Base-by-base conservation (phyloP, 169 alveolate genomes). In the Cryptosporidium baileyi region DNA sequence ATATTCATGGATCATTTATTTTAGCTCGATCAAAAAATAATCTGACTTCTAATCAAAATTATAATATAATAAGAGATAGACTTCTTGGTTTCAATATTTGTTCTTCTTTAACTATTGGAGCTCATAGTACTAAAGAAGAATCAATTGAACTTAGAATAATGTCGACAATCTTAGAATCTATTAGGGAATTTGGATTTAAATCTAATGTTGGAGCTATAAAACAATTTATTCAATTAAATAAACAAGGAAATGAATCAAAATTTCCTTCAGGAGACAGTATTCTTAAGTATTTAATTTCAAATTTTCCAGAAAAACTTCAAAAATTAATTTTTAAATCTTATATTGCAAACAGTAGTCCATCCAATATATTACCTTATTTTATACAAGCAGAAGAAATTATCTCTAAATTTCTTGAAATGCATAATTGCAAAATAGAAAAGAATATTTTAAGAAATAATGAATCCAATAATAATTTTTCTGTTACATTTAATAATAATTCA, bases 51-150 rank as follows among this genome's bases (percentile, higher is more conserved):
- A 19, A 17, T 5, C 60, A 51, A 1, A 30, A 40, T 11, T 1
- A 32, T 22, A 40, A 36, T 22, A 36, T 57, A 38, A 3, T 54
- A 15, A 17, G 15, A 13, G 67, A 74, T 28, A 74, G 67, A 11
- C 19, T 22, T 41, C 40, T 74, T 8, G 67, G 59, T 15, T 74
- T 74, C 57, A 59, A 22, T 17, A 52, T 74, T 17, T 74, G 85
- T 24, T 74, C 85, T 3, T 22, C 54, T n/a, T 52, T 74, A 54
- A 40, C 57, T 24, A 57, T 74, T 32, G 85, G 85, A 41, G 85
- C 85, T 22, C 85, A 74, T 54, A 57, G 74, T 74, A 74, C 85
- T 7, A 74, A 38, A 41, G 67, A 74, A 43, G 85, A 74, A 40
- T 67, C 67, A 8, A 22, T 74, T 6, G 85, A 74, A 19, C 67